Evolutionary conservation across 805 yeast genomes (phyloP).

Genomic region (Spathaspora gorwiae): DNA sequence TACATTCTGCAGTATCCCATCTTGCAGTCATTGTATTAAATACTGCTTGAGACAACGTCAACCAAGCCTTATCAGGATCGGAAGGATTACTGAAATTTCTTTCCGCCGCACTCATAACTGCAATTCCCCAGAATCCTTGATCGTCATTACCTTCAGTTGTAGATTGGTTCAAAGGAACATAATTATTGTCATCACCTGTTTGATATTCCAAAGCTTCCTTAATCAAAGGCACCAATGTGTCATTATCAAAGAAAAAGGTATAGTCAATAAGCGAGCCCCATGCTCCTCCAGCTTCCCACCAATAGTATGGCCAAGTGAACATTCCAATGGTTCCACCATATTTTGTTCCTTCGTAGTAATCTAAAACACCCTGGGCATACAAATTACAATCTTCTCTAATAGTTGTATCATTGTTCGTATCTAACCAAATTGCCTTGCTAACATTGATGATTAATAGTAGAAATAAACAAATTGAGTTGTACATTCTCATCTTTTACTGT

Average conservation of each 20-base stretch:
- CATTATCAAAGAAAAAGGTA: constrained; percentile 65
- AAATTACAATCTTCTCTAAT: constrained; percentile 54
- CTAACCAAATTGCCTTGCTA: constrained; percentile 24
- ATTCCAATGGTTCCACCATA: constrained; percentile 80
- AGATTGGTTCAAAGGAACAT: constrained; percentile 82
- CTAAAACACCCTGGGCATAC: constrained; percentile 69
- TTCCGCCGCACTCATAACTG: constrained; percentile 90
- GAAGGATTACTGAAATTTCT: constrained; percentile 64
- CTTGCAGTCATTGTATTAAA: constrained; percentile 43
- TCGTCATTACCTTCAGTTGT: constrained; percentile 97
- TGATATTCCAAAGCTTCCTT: constrained; percentile 67
- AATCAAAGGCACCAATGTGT: constrained; percentile 56
- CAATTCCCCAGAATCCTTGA: constrained; percentile 95
- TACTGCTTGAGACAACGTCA: constrained; percentile 38
- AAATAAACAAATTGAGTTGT: not conserved
- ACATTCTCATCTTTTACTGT: not conserved
- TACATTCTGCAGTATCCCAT: constrained; percentile 36
- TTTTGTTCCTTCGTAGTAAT: constrained; percentile 68
- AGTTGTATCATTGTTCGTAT: constrained; percentile 38
- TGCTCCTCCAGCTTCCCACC: constrained; percentile 99
- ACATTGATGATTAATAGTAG: not conserved
- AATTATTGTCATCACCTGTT: constrained; percentile 62
- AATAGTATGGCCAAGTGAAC: constrained; percentile 87
- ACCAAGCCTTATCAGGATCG: constrained; percentile 34
- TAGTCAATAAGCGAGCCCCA: constrained; percentile 86